Evolutionary conservation across 768 basidiomycete genomes (phyloP).

Genomic region (Strobilomyces dryophilus): DNA sequence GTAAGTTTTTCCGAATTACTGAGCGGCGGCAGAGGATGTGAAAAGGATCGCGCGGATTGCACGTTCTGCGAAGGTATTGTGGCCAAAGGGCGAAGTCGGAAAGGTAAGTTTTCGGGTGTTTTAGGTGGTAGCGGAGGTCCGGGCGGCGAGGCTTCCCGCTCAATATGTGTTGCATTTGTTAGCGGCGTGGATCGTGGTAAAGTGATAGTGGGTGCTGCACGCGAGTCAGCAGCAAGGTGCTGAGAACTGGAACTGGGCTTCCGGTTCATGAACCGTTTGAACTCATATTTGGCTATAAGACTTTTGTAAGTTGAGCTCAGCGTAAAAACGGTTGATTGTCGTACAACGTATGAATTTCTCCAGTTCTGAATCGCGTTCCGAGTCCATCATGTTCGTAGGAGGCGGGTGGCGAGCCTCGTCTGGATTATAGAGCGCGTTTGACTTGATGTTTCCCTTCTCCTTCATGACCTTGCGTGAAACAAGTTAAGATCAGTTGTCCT

Average conservation of each 20-base stretch:
- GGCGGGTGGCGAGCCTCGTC: slow-evolving; percentile 81
- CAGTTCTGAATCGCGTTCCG: slow-evolving; percentile 83
- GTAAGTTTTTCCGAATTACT: slow-evolving; percentile 12
- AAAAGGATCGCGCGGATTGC: slow-evolving; percentile 24
- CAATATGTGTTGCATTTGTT: slow-evolving; percentile 6
- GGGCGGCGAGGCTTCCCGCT: slow-evolving; percentile 16
- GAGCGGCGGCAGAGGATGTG: slow-evolving; percentile 33
- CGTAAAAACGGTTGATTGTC: slow-evolving; percentile 1
- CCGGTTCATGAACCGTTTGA: slow-evolving; percentile 59
- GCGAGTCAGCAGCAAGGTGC: slow-evolving; percentile 40
- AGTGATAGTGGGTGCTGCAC: slow-evolving; percentile 31
- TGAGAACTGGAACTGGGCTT: slow-evolving; percentile 30
- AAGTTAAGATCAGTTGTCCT: slow-evolving; percentile 10
- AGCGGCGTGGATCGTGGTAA: slow-evolving; percentile 15
- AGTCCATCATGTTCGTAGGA: slow-evolving; percentile 72
- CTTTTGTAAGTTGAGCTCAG: not conserved
- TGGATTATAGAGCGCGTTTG: slow-evolving; percentile 78
- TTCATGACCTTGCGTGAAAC: slow-evolving; percentile 60
- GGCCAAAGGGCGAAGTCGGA: slow-evolving; percentile 13
- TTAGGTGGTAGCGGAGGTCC: slow-evolving; percentile 27
- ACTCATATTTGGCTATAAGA: slow-evolving; percentile 75
- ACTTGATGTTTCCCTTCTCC: slow-evolving; percentile 73
- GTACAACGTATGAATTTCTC: slow-evolving; percentile 88
- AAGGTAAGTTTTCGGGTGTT: slow-evolving; percentile 24
- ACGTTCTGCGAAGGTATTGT: slow-evolving; percentile 15